Evolutionary conservation across 2,329 filamentous ascomycete species (phyloP).

Genomic region (Aureobasidium sp.): DNA sequence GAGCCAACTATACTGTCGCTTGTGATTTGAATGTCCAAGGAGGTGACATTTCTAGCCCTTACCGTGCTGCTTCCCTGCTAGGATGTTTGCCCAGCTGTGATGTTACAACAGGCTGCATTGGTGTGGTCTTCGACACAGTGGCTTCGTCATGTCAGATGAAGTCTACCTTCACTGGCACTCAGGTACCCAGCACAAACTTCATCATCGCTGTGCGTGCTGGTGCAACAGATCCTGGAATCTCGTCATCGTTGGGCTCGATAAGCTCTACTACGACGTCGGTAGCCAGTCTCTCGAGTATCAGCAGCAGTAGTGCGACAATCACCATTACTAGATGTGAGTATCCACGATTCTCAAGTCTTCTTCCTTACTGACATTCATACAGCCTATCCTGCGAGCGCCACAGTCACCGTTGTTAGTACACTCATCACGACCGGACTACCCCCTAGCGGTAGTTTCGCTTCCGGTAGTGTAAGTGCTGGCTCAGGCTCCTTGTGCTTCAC

Average conservation of each 20-base stretch:
- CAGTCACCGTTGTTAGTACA: slow-evolving; percentile 8
- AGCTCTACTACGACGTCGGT: not conserved
- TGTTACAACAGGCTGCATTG: slow-evolving; percentile 16
- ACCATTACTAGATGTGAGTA: slow-evolving; percentile 9
- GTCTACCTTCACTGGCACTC: slow-evolving; percentile 15
- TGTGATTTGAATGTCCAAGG: slow-evolving; percentile 17
- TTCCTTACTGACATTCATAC: not conserved
- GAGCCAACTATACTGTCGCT: slow-evolving; percentile 15
- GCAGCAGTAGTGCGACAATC: not conserved
- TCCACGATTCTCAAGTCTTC: no score
- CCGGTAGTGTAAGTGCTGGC: not conserved
- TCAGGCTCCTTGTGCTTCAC: slow-evolving; percentile 21
- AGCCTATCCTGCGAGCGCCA: slow-evolving; percentile 12
- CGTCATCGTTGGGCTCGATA: not conserved
- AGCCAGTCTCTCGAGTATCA: not conserved
- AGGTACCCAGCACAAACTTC: not conserved
- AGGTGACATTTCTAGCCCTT: slow-evolving; percentile 15
- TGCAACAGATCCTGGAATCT: not conserved
- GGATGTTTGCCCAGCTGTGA: slow-evolving; percentile 18
- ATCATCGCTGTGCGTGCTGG: not conserved
- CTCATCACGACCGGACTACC: not conserved
- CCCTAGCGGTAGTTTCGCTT: not conserved
- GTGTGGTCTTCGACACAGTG: slow-evolving; percentile 15
- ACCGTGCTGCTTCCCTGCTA: slow-evolving; percentile 13
- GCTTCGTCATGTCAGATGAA: slow-evolving; percentile 18